Evolutionary conservation across 495 filamentous ascomycete species (phyloP).

Genomic region (Penicillium daleae): DNA sequence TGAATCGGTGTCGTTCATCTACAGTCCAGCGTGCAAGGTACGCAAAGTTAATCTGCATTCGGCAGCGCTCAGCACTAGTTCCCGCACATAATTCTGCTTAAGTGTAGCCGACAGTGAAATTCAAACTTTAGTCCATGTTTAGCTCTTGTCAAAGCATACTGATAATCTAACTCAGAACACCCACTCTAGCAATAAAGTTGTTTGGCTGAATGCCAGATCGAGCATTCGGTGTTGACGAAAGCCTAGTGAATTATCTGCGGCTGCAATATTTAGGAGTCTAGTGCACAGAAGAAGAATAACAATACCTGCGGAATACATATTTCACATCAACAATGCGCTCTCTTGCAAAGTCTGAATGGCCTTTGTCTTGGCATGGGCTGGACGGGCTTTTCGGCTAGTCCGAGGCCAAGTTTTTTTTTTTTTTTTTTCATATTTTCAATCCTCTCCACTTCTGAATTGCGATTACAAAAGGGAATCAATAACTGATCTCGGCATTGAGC

Average conservation of each 20-base stretch:
- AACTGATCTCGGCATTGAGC: neutral
- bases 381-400: neutral
- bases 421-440: neutral
- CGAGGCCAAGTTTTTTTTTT: neutral
- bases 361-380: neutral
- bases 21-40: no score
- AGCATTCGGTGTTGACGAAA: neutral
- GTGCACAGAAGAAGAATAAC: neutral
- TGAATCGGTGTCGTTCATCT: no score
- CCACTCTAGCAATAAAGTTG: neutral
- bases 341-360: neutral
- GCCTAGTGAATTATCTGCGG: neutral
- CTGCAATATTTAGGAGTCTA: neutral
- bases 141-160: no score
- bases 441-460: neutral
- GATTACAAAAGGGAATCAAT: neutral
- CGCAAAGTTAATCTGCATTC: no score
- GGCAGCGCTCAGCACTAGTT: no score
- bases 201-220: neutral
- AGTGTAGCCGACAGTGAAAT: no score
- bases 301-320: neutral
- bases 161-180: no score
- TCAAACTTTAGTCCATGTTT: no score
- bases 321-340: neutral
- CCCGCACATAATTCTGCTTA: no score